Percentiles rank a stretch among this genome's conserved stretches.
Conservation (phyloP, 305 asterid species). For the Fraxinus dipetala region DNA sequence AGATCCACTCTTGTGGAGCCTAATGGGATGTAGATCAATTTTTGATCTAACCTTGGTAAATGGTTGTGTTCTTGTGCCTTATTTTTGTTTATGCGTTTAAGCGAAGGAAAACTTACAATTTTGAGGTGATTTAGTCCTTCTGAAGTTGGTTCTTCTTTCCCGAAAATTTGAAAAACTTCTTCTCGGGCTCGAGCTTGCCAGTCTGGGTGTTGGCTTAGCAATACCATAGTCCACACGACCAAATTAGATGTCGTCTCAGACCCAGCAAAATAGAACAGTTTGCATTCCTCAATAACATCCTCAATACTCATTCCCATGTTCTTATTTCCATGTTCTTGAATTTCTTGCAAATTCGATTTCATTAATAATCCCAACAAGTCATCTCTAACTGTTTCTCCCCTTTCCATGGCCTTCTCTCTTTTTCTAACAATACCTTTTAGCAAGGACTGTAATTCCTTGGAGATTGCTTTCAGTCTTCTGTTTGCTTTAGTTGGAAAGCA, state of each 20-base stretch:
- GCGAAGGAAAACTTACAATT: slow-evolving; percentile 21
- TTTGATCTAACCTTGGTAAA: neutral
- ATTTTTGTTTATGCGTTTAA: neutral
- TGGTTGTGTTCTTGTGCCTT: neutral
- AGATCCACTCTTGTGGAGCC: neutral
- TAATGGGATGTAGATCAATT: neutral
- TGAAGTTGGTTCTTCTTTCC: slow-evolving; percentile 25
- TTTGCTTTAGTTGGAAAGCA: slow-evolving; percentile 46
- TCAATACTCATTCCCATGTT: slow-evolving; percentile 34
- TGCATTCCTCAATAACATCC: slow-evolving; percentile 40
- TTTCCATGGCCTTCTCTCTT: slow-evolving; percentile 33
- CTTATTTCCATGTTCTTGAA: slow-evolving; percentile 31
- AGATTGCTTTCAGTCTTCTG: slow-evolving; percentile 31
- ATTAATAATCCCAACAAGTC: slow-evolving; percentile 46
- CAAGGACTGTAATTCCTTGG: slow-evolving; percentile 29
- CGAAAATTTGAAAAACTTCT: slow-evolving; percentile 31
- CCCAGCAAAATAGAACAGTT: slow-evolving; percentile 41
- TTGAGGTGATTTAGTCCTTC: slow-evolving; percentile 41
- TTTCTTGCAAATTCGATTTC: slow-evolving; percentile 37
- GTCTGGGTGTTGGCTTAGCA: slow-evolving; percentile 27
- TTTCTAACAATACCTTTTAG: slow-evolving; percentile 31
- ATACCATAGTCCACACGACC: slow-evolving; percentile 36
- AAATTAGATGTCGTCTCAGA: slow-evolving; percentile 39
- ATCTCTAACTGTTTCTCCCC: slow-evolving; percentile 23
- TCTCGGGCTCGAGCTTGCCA: slow-evolving; percentile 47